phyloP scores from a whole-genome alignment of 2,329 filamentous ascomycete genomes.

The Hypoxylon sp. region DNA sequence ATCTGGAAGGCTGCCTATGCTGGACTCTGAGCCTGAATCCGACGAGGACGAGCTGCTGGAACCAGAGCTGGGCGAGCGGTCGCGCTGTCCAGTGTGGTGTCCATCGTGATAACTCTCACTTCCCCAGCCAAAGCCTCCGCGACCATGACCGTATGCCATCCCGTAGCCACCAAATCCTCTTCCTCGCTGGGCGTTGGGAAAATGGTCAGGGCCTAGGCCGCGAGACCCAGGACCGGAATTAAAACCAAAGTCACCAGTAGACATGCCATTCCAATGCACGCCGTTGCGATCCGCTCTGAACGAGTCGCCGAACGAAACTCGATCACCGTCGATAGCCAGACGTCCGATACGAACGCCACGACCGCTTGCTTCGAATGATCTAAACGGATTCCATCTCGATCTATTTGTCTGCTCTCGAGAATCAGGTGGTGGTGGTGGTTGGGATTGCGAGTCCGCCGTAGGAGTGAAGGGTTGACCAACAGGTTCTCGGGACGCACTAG shows the following conservation, averaged over 20 bases:
- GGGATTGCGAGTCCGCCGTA: constrained; percentile 3
- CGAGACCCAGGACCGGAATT: background rate
- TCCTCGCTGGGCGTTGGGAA: constrained; percentile 5
- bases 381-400: constrained; percentile 38
- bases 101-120: constrained; percentile 6
- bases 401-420: constrained; percentile 19
- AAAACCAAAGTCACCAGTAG: constrained; percentile 44
- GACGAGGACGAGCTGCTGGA: constrained; percentile 47
- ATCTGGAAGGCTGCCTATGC: constrained; percentile 63
- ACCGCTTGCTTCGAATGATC: constrained; percentile 26
- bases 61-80: constrained; percentile 11
- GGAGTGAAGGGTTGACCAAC: too few species aligned
- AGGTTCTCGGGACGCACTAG: constrained; percentile 9
- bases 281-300: constrained; percentile 57
- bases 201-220: background rate
- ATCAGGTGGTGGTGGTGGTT: constrained; percentile 13
- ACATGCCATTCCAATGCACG: constrained; percentile 56
- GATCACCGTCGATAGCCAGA: constrained; percentile 54
- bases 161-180: constrained; percentile 18
- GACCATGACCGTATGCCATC: constrained; percentile 18
- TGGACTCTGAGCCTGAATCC: constrained; percentile 48
- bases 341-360: constrained; percentile 49
- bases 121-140: constrained; percentile 17
- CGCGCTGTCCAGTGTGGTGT: constrained; percentile 1
- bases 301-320: constrained; percentile 53